Conservation (phyloP, 1,284 basidiomycete species). For the Inonotus obliquus region DNA sequence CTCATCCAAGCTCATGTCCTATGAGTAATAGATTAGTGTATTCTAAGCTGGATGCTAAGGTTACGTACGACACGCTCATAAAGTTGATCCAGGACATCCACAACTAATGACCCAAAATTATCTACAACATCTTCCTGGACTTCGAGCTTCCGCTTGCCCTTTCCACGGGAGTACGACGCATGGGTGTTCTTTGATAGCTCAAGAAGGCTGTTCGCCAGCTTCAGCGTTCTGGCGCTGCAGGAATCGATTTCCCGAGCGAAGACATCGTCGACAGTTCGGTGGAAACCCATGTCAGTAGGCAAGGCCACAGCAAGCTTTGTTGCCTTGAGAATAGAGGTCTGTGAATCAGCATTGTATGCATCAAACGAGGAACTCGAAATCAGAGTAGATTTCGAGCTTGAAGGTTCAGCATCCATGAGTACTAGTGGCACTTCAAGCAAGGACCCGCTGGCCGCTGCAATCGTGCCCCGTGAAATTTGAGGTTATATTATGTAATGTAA, state of each 20-base stretch:
- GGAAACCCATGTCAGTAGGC: constrained; percentile 73
- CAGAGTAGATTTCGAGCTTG: constrained; percentile 9
- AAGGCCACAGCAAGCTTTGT: constrained; percentile 55
- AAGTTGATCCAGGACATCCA: constrained; percentile 81
- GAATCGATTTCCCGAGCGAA: constrained; percentile 65
- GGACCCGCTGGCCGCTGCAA: background rate
- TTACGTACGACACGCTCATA: constrained; percentile 76
- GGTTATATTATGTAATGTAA: background rate
- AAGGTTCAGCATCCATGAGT: constrained; percentile 14
- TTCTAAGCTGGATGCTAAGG: background rate
- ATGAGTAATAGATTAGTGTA: constrained; percentile 5
- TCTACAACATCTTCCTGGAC: constrained; percentile 80
- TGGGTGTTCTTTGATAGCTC: constrained; percentile 39
- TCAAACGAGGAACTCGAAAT: constrained; percentile 29
- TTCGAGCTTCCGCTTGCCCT: constrained; percentile 47
- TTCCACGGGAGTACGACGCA: constrained; percentile 34
- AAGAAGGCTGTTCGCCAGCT: constrained; percentile 62
- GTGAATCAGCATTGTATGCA: constrained; percentile 46
- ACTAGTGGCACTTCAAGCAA: background rate
- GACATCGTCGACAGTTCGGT: constrained; percentile 74
- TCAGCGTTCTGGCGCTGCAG: constrained; percentile 56
- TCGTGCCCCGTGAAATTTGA: background rate
- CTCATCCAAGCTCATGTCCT: constrained; percentile 84
- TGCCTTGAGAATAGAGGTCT: constrained; percentile 52
- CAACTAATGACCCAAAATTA: constrained; percentile 71